Evolutionary conservation across 2,329 filamentous ascomycete genomes (phyloP).

Genomic region (Diplodia seriata): DNA sequence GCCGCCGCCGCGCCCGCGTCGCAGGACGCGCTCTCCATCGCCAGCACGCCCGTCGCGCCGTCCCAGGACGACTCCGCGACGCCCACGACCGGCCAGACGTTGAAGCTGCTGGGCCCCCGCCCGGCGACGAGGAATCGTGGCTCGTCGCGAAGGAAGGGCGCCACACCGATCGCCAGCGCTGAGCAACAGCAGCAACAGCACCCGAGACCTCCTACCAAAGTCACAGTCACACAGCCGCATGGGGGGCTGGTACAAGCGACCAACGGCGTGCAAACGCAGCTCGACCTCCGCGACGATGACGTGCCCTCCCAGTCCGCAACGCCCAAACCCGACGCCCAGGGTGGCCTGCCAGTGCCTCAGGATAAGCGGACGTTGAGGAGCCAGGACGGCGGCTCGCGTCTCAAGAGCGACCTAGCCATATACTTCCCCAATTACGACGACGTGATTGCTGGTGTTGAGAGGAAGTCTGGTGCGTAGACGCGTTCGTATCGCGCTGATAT

Average conservation of each 20-base stretch:
- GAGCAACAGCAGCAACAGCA: constrained; percentile 32
- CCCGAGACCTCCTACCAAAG: constrained; percentile 50
- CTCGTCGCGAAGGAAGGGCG: constrained; percentile 32
- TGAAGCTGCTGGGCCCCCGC: constrained; percentile 32
- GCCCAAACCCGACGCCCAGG: constrained; percentile 41
- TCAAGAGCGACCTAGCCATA: constrained; percentile 88
- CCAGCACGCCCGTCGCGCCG: constrained; percentile 28
- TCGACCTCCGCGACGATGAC: constrained; percentile 46
- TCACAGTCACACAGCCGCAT: constrained; percentile 53
- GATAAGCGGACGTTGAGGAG: constrained; percentile 83
- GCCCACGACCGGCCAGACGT: constrained; percentile 21
- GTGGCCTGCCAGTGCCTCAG: constrained; percentile 44
- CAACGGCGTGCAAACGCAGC: constrained; percentile 50
- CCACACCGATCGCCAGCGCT: constrained; percentile 31
- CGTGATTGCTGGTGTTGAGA: constrained; percentile 83
- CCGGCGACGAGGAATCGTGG: constrained; percentile 31
- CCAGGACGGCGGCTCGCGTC: constrained; percentile 78
- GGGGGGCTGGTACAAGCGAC: constrained; percentile 50
- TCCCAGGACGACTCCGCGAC: constrained; percentile 23
- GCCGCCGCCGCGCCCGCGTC: constrained; percentile 39
- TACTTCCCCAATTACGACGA: constrained; percentile 97
- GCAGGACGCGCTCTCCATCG: constrained; percentile 31
- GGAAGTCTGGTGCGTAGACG: constrained; percentile 70
- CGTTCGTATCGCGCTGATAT: constrained; percentile 20
- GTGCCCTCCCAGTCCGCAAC: constrained; percentile 44